These are phyloP conservation scores for Breynia disticha DNA, from an alignment of 441 rosid genomes.

Conservation along the genomic window DNA sequence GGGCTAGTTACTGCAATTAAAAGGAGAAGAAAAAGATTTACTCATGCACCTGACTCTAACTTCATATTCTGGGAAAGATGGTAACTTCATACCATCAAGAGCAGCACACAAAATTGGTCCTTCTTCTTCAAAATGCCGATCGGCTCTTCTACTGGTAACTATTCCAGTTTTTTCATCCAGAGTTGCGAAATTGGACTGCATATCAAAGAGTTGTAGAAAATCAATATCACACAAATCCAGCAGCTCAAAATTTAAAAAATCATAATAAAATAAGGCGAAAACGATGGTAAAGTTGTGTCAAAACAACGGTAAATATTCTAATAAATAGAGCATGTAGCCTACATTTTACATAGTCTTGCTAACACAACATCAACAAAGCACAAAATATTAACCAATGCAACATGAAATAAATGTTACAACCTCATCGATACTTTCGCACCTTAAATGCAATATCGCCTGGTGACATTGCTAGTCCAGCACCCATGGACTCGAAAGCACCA, in stretches of 20 bases:
- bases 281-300: no score
- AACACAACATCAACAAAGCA: neutral
- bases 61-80: conserved; percentile 86
- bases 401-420: no score
- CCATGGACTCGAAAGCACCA: conserved; percentile 97
- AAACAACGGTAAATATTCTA: neutral
- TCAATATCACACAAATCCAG: neutral
- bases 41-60: conserved; percentile 71
- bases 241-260: neutral
- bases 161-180: conserved; percentile 72
- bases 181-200: conserved; percentile 75
- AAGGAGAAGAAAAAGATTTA: no score
- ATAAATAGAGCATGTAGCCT: neutral
- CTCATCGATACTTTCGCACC: conserved; percentile 16
- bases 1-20: neutral
- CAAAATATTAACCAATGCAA: no score
- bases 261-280: no score
- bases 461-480: conserved; percentile 86
- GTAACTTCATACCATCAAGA: conserved; percentile 77
- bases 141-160: conserved; percentile 83
- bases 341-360: neutral
- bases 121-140: conserved; percentile 92
- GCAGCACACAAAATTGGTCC: conserved; percentile 90
- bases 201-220: conserved; percentile 12
- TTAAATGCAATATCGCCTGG: conserved; percentile 85